Conservation (phyloP, 768 basidiomycete species). For the Leucosporidium creatinivorum region DNA sequence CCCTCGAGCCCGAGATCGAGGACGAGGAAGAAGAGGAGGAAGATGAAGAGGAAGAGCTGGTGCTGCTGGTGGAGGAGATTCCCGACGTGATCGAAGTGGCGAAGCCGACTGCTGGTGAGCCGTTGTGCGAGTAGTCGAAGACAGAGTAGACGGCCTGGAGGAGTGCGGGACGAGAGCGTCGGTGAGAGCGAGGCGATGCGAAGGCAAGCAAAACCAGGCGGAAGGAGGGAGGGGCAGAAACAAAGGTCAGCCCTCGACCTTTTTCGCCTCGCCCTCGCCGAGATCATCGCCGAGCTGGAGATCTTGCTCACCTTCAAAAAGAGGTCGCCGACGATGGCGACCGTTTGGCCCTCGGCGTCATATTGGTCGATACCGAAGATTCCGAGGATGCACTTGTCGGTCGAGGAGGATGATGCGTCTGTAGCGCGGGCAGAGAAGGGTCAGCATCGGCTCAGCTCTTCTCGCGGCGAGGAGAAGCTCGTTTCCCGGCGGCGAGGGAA, state of each 20-base stretch:
- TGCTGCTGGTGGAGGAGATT: not conserved
- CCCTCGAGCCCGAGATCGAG: not conserved
- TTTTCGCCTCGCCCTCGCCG: no score
- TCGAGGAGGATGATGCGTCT: constrained; percentile 14
- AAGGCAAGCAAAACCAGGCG: not conserved
- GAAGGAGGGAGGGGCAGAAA: not conserved
- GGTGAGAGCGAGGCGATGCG: constrained; percentile 24
- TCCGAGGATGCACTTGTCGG: constrained; percentile 25
- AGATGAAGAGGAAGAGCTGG: not conserved
- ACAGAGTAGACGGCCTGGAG: constrained; percentile 22
- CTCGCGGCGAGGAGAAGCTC: no score
- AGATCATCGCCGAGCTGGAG: not conserved
- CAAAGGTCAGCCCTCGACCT: no score
- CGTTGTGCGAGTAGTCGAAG: constrained; percentile 30
- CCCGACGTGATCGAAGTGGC: constrained; percentile 22
- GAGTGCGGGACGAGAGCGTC: constrained; percentile 1
- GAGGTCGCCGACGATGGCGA: not conserved
- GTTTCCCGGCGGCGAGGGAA: no score
- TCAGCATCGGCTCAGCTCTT: not conserved
- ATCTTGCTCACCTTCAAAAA: not conserved
- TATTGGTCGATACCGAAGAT: constrained; percentile 25
- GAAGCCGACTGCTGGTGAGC: constrained; percentile 32
- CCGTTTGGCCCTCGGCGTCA: constrained; percentile 19
- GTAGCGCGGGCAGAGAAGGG: no score
- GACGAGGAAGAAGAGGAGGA: not conserved